A percentile compares a stretch with the other conserved stretches of the same genome.
Conservation (phyloP, 75 land plant species). For the Pseudotsuga menziesii region DNA sequence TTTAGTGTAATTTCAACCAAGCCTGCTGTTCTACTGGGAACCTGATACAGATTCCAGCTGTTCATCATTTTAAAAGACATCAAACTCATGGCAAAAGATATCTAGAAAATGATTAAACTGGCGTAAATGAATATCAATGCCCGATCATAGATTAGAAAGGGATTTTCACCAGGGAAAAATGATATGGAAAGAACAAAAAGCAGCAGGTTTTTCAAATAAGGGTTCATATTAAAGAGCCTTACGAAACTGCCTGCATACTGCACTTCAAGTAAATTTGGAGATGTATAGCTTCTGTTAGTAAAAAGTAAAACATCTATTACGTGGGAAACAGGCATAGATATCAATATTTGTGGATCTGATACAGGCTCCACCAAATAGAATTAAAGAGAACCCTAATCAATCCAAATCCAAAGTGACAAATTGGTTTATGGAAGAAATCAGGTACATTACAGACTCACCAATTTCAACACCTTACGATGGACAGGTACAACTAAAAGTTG, state of each 20-base stretch:
- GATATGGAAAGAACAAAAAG: neutral
- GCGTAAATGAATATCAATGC: neutral
- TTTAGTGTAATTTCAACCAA: neutral
- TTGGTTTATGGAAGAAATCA: neutral
- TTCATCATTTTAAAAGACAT: slow-evolving; percentile 12
- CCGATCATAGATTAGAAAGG: neutral
- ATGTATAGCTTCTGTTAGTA: neutral
- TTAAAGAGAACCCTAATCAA: neutral
- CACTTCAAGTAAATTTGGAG: neutral
- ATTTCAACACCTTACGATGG: slow-evolving; percentile 14
- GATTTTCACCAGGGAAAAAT: neutral
- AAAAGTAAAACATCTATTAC: neutral
- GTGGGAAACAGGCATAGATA: slow-evolving; percentile 2
- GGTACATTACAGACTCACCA: slow-evolving; percentile 6
- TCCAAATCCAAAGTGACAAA: slow-evolving; percentile 5
- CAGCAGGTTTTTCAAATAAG: neutral
- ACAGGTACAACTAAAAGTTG: slow-evolving; percentile 19
- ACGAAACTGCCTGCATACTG: neutral
- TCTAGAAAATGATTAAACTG: neutral
- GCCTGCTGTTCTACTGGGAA: neutral
- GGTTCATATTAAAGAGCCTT: neutral
- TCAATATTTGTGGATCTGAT: neutral
- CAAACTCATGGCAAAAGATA: neutral
- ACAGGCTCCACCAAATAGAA: slow-evolving; percentile 5
- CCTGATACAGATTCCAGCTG: slow-evolving; percentile 13